Conservation (phyloP, 257 asterid species). For the Penstemon davidsonii region DNA sequence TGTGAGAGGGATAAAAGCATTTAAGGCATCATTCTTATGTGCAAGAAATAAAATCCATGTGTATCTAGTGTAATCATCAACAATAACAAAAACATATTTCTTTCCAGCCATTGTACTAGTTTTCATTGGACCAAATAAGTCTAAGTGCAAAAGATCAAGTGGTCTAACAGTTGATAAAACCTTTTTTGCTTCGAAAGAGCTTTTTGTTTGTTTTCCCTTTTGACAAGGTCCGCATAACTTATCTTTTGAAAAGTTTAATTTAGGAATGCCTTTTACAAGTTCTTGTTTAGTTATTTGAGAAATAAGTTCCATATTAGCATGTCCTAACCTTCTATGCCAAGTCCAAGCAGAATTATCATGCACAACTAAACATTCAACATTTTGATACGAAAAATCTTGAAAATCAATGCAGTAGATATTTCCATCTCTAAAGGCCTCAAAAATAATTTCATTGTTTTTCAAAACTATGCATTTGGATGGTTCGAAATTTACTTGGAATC, state of each 20-base stretch:
- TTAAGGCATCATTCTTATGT: background rate
- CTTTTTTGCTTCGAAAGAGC: background rate
- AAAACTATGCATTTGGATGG: background rate
- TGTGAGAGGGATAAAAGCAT: background rate
- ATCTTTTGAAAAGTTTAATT: background rate
- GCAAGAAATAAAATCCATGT: background rate
- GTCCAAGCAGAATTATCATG: background rate
- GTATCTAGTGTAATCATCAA: background rate
- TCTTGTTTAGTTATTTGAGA: background rate
- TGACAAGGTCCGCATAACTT: background rate
- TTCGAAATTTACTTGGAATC: background rate
- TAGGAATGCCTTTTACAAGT: background rate
- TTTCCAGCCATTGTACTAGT: background rate
- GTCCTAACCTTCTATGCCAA: conserved; percentile 1
- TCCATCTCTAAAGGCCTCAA: background rate
- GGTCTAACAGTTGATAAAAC: background rate
- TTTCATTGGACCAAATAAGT: background rate
- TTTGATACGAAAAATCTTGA: background rate
- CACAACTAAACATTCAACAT: background rate
- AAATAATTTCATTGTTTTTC: background rate
- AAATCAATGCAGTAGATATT: background rate
- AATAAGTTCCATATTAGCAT: background rate
- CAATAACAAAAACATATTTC: background rate
- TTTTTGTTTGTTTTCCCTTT: background rate
- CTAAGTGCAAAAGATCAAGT: background rate